Evolutionary conservation across 495 filamentous ascomycete genomes (phyloP).

Genomic region (Xylaria sp.): DNA sequence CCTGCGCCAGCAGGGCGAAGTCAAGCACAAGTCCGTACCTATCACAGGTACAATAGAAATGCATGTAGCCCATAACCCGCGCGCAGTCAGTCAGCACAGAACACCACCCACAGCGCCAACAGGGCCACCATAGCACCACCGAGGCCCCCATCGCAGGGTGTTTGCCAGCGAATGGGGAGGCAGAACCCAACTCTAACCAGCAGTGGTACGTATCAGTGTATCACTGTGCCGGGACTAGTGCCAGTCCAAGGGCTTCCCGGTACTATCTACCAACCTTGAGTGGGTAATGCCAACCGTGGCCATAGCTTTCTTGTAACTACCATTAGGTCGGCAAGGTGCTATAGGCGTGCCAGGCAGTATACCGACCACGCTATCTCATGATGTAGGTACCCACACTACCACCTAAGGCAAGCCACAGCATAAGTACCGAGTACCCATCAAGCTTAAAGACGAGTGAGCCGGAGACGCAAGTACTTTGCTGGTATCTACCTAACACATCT

Average conservation of each 20-base stretch:
- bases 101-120: background rate
- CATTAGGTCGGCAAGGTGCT: too few species aligned
- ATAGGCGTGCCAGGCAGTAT: too few species aligned
- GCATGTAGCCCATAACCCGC: background rate
- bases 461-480: background rate
- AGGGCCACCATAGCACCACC: slow-evolving; percentile 19
- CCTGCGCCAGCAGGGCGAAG: slow-evolving; percentile 7
- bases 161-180: slow-evolving; percentile 11
- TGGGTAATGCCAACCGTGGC: background rate
- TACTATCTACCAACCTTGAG: background rate
- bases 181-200: slow-evolving; percentile 23
- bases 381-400: background rate
- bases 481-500: background rate
- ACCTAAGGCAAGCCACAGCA: background rate
- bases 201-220: slow-evolving; percentile 24
- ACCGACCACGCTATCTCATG: background rate
- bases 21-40: slow-evolving; percentile 5
- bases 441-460: background rate
- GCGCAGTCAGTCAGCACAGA: slow-evolving; percentile 14
- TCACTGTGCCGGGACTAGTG: slow-evolving; percentile 20
- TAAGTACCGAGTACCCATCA: background rate
- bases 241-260: slow-evolving; percentile 16
- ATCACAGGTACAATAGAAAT: slow-evolving; percentile 11
- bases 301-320: background rate
- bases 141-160: background rate